Evolutionary conservation across 139 green algal genomes (phyloP).

Genomic region (Mesostigma viride): DNA sequence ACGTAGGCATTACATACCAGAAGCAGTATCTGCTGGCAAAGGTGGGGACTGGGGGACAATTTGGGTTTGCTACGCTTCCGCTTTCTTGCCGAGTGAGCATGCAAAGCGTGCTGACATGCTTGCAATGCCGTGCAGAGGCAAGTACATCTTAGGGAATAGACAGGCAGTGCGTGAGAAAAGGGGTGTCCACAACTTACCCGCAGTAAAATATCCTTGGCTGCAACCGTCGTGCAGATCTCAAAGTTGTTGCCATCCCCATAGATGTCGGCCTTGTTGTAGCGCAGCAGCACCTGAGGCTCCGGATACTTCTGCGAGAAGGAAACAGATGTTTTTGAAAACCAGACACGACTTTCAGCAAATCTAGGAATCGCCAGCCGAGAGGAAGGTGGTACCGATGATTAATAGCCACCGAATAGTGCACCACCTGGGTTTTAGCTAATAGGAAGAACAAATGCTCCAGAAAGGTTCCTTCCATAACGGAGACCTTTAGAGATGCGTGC

Average conservation of each 20-base stretch:
- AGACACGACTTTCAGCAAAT: background rate
- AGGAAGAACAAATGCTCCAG: background rate
- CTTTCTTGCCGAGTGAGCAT: too few species aligned
- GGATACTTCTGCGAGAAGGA: slow-evolving; percentile 8
- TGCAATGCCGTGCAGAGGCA: too few species aligned
- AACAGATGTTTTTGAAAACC: background rate
- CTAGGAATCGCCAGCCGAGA: background rate
- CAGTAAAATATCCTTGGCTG: slow-evolving; percentile 8
- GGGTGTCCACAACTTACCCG: too few species aligned
- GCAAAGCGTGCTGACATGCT: too few species aligned
- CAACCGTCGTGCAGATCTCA: slow-evolving; percentile 34
- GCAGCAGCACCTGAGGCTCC: slow-evolving; percentile 42
- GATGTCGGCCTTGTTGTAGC: slow-evolving; percentile 56
- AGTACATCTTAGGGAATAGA: too few species aligned
- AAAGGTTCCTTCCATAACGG: background rate
- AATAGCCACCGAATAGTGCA: background rate
- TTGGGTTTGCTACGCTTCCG: too few species aligned
- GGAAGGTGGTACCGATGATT: background rate
- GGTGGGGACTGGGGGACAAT: too few species aligned
- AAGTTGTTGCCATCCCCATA: slow-evolving; percentile 76
- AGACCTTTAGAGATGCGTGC: too few species aligned
- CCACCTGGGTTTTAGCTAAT: background rate
- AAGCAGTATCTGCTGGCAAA: too few species aligned
- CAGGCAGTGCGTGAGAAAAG: too few species aligned
- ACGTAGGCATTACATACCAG: too few species aligned